Base-by-base conservation (phyloP, 371 early-diverging fungal species). In the Smittium culicis region DNA sequence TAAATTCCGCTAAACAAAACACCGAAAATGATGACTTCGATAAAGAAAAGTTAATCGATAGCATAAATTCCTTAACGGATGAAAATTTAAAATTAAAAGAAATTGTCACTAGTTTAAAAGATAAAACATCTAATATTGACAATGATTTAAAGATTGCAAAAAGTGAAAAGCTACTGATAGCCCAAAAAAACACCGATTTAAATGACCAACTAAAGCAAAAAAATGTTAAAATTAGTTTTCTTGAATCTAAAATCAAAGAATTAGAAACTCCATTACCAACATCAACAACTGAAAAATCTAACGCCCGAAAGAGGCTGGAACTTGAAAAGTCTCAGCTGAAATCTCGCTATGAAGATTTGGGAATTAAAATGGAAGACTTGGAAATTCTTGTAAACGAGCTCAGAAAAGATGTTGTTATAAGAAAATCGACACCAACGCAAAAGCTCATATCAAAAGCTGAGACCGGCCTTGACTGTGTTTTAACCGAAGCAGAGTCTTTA, bases 331-430 rank as follows among this genome's bases (percentile, higher is more conserved):
- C 76, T 54, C 74, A 76, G 57, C 76, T 87, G 54, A 85, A 86
- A 64, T 73, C 73, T 35, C 77, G 79, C 27, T 81, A 85, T 30
- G 80, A 78, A 0, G 68, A 68, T 8, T 72, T 88, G 32, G 83
- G 84, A 34, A 71, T 77, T 34, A 75, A 77, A 64, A 76, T 90
- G 30, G 88, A 89, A 68, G 82, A 82, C 11, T 74, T 86, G 0
- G 85, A 90, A 69, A 83, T 85, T 58, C 75, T 83, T 34, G 79
- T 89, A 32, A 88, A 90, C 63, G 86, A 86, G 55, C 80, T 91
- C 67, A 87, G 88, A 74, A 58, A 81, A 55, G 91, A 89, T 78
- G 84, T 90, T n/a, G 81, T 86, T 0, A 83, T 86, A 65, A 79
- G 86, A 8, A 80, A 85, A 8, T 81, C 86, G 35, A 78, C 82